Base-by-base conservation (phyloP, 2,329 filamentous ascomycete species). In the Aspergillus nomiae region DNA sequence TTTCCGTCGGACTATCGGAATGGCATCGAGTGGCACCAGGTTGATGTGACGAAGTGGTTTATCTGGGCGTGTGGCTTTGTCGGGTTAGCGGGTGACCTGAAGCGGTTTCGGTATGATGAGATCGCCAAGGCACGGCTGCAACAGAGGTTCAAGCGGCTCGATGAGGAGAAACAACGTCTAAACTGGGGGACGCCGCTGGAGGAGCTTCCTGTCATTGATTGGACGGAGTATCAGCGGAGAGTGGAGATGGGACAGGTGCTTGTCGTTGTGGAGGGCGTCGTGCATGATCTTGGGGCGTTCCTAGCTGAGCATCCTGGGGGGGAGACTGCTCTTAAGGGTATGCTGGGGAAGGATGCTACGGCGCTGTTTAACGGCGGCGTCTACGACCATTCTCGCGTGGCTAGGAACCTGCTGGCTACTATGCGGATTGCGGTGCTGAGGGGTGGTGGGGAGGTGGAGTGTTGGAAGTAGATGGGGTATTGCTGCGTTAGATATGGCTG, bases 1-100 rank as follows among this genome's bases (percentile, higher is more conserved):
- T 62, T 62, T 32, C 55, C 60, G n/a, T 51, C 34, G n/a, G 60
- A 62, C n/a, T 62, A 58, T 45, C 60, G 60, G 21, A 62, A 58
- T 46, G 60, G 60, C 1, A 41, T 46, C 12, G 41, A 45, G 19
- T 62, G 60, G 60, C 36, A 53, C 24, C 38, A 62, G 19, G 21
- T 53, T 1, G 60, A 62, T 45, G 21, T 43, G 32, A 53, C 60
- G 26, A 62, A 62, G 24, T 62, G 60, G 60, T 21, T 51, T 16
- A 62, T 62, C 6, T 32, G 12, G 55, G 32, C 4, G 2, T 58
- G 43, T 28, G 34, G 28, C 26, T 6, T 30, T 30, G 19, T 58
- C 30, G 55, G 60, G 12, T 34, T 50, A n/a, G 60, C 55, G 19
- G 26, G 19, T 3, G 38, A 62, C 45, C 28, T 62, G 26, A 53